Evolutionary conservation across 495 filamentous ascomycete species (phyloP).

Genomic region (Aspergillus egyptiacus): DNA sequence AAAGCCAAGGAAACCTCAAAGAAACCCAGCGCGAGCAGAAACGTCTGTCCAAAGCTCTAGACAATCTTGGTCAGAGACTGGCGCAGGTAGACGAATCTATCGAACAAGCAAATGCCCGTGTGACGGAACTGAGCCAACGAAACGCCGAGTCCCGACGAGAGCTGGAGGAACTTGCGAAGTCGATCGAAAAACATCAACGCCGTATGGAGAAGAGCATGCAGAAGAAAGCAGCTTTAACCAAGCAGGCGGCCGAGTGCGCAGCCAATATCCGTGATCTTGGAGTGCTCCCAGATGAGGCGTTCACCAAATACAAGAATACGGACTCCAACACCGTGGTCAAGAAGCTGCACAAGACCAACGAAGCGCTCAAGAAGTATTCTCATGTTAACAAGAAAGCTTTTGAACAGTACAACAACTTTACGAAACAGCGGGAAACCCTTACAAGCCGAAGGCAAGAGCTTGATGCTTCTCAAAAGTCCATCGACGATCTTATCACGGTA

Average conservation of each 20-base stretch:
- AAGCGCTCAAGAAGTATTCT: slow-evolving; percentile 88
- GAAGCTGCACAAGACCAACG: slow-evolving; percentile 86
- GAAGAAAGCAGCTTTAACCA: slow-evolving; percentile 70
- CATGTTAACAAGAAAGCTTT: slow-evolving; percentile 99
- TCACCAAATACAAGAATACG: slow-evolving; percentile 79
- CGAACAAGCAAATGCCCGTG: slow-evolving; percentile 54
- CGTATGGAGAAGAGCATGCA: slow-evolving; percentile 86
- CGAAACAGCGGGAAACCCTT: slow-evolving; percentile 78
- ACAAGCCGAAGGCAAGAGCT: slow-evolving; percentile 78
- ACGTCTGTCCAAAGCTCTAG: slow-evolving; percentile 56
- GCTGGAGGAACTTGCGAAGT: slow-evolving; percentile 68
- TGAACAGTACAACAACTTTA: slow-evolving; percentile 97
- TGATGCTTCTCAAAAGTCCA: slow-evolving; percentile 72
- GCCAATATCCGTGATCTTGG: slow-evolving; percentile 89
- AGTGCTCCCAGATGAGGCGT: slow-evolving; percentile 89
- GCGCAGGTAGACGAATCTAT: slow-evolving; percentile 65
- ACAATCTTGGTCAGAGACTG: slow-evolving; percentile 59
- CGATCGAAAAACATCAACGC: slow-evolving; percentile 84
- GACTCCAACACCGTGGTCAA: slow-evolving; percentile 75
- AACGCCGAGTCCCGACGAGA: slow-evolving; percentile 60
- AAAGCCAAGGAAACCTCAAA: slow-evolving; percentile 60
- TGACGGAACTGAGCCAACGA: slow-evolving; percentile 56
- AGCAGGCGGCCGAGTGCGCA: slow-evolving; percentile 70
- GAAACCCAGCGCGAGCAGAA: slow-evolving; percentile 79
- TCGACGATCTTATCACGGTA: slow-evolving; percentile 84